Percentiles rank a stretch among this genome's conserved stretches.
These are phyloP conservation scores for Phyllachora maydis DNA, from an alignment of 2,329 filamentous ascomycete genomes.

Conservation along the genomic window DNA sequence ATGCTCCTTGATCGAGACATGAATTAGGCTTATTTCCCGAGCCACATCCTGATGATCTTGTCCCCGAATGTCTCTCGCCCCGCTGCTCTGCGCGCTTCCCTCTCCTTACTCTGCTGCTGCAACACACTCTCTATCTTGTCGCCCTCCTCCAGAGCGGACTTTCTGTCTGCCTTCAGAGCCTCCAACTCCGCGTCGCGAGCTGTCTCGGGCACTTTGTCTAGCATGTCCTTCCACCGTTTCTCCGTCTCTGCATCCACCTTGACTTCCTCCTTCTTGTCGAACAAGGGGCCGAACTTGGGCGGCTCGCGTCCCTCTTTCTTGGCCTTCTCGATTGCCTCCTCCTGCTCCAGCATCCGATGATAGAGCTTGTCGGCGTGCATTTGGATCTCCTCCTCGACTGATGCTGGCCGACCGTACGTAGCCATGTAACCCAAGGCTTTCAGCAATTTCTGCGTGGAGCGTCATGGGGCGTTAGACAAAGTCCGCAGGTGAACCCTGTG, in stretches of 20 bases:
- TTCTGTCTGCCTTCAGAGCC: slow-evolving; percentile 39
- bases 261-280: slow-evolving; percentile 15
- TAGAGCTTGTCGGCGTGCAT: slow-evolving; percentile 90
- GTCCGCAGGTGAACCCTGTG: not conserved
- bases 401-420: slow-evolving; percentile 37
- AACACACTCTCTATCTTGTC: slow-evolving; percentile 30
- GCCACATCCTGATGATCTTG: slow-evolving; percentile 13
- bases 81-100: slow-evolving; percentile 32
- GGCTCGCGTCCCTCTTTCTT: slow-evolving; percentile 35
- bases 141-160: slow-evolving; percentile 38
- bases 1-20: too few species aligned
- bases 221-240: slow-evolving; percentile 27
- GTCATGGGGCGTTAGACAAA: not conserved
- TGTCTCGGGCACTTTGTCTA: slow-evolving; percentile 34
- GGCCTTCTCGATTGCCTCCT: slow-evolving; percentile 51
- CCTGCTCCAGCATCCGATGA: slow-evolving; percentile 69
- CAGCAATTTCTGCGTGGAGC: slow-evolving; percentile 62
- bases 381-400: slow-evolving; percentile 73
- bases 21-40: slow-evolving; percentile 2
- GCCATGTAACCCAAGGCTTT: slow-evolving; percentile 77
- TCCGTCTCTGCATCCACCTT: slow-evolving; percentile 17
- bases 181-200: slow-evolving; percentile 42
- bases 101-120: slow-evolving; percentile 30
- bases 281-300: slow-evolving; percentile 36
- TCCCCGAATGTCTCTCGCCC: slow-evolving; percentile 25